These are phyloP conservation scores for Mayamaea pseudoterrestris DNA, from an alignment of 108 stramenopile species.

Conservation along the genomic window DNA sequence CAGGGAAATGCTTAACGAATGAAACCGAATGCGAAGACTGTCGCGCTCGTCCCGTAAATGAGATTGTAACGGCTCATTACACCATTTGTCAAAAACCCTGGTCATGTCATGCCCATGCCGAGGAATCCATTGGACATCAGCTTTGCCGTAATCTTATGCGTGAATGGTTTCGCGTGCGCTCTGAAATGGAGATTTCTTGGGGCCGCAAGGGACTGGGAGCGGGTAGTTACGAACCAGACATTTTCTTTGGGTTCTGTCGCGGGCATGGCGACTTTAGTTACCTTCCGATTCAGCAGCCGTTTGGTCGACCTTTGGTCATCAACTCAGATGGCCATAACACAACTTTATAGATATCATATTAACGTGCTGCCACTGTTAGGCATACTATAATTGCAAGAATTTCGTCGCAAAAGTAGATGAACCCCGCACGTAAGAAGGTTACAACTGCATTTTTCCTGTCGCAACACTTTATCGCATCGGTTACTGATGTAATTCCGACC, in stretches of 20 bases:
- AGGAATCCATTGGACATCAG: conserved; percentile 47
- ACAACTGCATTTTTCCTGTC: no score
- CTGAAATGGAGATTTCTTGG: conserved; percentile 63
- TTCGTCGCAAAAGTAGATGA: no score
- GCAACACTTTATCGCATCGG: no score
- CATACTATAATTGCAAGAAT: no score
- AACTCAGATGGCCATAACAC: no score
- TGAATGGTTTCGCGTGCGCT: conserved; percentile 70
- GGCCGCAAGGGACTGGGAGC: conserved; percentile 33
- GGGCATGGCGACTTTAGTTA: conserved; percentile 44
- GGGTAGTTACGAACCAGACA: conserved; percentile 36
- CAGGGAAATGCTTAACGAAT: conserved; percentile 23
- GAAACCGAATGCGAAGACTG: conserved; percentile 30
- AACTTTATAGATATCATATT: no score
- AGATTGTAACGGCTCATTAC: conserved; percentile 37
- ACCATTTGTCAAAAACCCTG: conserved; percentile 61
- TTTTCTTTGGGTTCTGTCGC: conserved; percentile 69
- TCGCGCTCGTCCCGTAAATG: conserved; percentile 14
- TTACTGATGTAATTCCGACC: no score
- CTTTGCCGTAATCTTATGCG: conserved; percentile 68
- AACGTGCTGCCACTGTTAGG: no score
- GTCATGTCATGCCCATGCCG: conserved; percentile 53
- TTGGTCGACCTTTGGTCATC: no score
- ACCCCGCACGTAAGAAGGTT: no score
- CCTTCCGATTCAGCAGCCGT: conserved; percentile 29